These are phyloP conservation scores for Mycena leptocephala DNA, from an alignment of 768 basidiomycete species.

Conservation along the genomic window DNA sequence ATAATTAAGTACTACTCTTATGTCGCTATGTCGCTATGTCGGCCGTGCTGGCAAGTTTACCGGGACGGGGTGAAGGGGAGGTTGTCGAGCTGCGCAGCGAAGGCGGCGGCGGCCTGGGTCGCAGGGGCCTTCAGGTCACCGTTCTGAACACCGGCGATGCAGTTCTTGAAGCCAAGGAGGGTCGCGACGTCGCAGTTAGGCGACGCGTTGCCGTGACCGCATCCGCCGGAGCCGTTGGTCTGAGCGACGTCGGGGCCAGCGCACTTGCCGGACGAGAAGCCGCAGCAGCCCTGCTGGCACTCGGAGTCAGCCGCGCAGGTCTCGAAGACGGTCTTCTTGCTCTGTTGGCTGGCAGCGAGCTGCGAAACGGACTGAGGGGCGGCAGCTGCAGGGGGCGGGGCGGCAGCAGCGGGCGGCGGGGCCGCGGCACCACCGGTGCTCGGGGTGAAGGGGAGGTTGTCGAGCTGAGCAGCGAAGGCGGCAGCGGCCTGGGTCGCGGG, in stretches of 20 bases:
- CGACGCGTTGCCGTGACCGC: slow-evolving; percentile 37
- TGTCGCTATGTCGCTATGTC: too few species aligned
- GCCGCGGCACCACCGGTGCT: slow-evolving; percentile 23
- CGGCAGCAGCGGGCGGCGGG: not conserved
- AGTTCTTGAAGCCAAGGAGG: slow-evolving; percentile 13
- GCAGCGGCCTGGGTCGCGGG: not conserved
- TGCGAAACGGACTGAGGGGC: not conserved
- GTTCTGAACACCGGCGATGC: not conserved
- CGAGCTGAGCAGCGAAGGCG: slow-evolving; percentile 17
- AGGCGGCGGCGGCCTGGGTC: slow-evolving; percentile 9
- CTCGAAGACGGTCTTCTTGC: slow-evolving; percentile 31
- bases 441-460: slow-evolving; percentile 20
- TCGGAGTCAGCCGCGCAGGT: slow-evolving; percentile 38
- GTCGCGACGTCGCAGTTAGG: slow-evolving; percentile 41
- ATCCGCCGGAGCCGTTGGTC: slow-evolving; percentile 41
- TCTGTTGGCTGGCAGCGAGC: slow-evolving; percentile 4
- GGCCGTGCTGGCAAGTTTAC: too few species aligned
- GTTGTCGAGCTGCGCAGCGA: slow-evolving; percentile 19
- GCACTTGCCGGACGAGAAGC: slow-evolving; percentile 41
- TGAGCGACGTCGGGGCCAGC: slow-evolving; percentile 43
- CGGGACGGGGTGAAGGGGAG: slow-evolving; percentile 9
- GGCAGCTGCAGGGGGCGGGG: not conserved
- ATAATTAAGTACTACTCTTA: too few species aligned
- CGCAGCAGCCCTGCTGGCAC: slow-evolving; percentile 43
- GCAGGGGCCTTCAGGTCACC: not conserved